Base-by-base conservation (phyloP, 2,329 filamentous ascomycete genomes). In the Raffaelea ambrosiae region DNA sequence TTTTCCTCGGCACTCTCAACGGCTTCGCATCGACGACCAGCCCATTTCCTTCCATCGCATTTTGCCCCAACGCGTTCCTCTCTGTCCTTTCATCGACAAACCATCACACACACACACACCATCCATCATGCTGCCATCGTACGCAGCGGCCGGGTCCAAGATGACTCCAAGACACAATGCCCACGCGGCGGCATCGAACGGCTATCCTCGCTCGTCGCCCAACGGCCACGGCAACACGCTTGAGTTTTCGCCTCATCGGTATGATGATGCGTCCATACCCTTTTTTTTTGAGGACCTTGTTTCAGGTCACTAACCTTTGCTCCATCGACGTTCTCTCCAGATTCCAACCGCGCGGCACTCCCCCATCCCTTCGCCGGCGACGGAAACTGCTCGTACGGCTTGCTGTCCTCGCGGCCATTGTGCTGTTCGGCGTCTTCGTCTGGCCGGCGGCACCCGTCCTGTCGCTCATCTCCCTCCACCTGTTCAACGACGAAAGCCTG, bases 191-290 rank as follows among this genome's bases (percentile, higher is more conserved):
- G 26, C 26, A 29, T 80, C 84, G 54, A 95, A 93, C 71, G 90
- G 88, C 62, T 90, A 90, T 65, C 84, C 86, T 54, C 77, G 83
- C 54, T 78, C 76, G 51, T 47, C 54, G 35, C 35, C 35, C 7
- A 19, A 38, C 13, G 18, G 18, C 35, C 7, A 19, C 8, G 35
- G 35, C 18, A 83, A 83, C 61, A 86, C 84, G 41, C 91, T 95
- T 63, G 88, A 88, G 56, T 90, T 94, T 61, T 88, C 87, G 57
- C 87, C 88, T 57, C 88, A 95, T 66, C 86, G 88, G 86, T 95
- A 79, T 61, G 76, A 7, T n/a, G n/a, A n/a, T n/a, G n/a, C n/a
- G n/a, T n/a, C n/a, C n/a, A n/a, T n/a, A n/a, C 7, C 13, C 61
- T n/a, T 26, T 35, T n/a, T n/a, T n/a, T n/a, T n/a, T n/a, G n/a